Base-by-base conservation (phyloP, 176 grass and related monocot genomes). In the Bolboschoenus planiculmis region DNA sequence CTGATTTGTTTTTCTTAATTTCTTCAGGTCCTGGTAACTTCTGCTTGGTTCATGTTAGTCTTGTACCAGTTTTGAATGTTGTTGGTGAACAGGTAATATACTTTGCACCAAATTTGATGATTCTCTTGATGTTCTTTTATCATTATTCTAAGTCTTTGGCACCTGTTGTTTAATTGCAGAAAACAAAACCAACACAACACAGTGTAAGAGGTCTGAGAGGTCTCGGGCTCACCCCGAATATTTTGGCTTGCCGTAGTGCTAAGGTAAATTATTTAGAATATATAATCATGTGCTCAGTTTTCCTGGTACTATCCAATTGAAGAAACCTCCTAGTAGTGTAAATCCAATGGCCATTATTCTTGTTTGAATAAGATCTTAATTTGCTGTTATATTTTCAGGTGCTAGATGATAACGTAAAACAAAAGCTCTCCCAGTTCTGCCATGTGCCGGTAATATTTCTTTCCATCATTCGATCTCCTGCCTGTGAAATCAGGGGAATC, bases 131-230 rank as follows among this genome's bases (percentile, higher is more conserved):
- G 27, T 18, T 53, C n/a, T 26, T 68, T 83, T 35, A 57, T 26
- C 68, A 53, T 83, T 56, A 63, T 75, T 34, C 18, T 86, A 84
- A 81, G 40, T 43, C 39, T 73, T n/a, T 61, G 11, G 3, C 20
- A 71, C 36, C n/a, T n/a, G n/a, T 83, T 67, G 80, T 21, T 46
- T 21, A 81, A 35, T 79, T 84, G 8, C 13, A 99, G 97, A 99
- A 99, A 99, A 99, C 97, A 20, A 99, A 96, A 83, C 97, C 97
- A 43, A 99, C 97, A 2, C 97, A 99, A 71, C 97, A 99, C 80
- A 99, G 97, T 66, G 97, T 99, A 77, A 90, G 97, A 7, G 86
- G 88, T 24, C 88, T 99, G 65, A 87, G 97, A 90, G 97, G 93
- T 84, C 92, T 99, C 50, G 97, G 97, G 14, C 86, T 99, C 55